Base-by-base conservation (phyloP, 2,329 filamentous ascomycete genomes). In the Alternaria postmessia region DNA sequence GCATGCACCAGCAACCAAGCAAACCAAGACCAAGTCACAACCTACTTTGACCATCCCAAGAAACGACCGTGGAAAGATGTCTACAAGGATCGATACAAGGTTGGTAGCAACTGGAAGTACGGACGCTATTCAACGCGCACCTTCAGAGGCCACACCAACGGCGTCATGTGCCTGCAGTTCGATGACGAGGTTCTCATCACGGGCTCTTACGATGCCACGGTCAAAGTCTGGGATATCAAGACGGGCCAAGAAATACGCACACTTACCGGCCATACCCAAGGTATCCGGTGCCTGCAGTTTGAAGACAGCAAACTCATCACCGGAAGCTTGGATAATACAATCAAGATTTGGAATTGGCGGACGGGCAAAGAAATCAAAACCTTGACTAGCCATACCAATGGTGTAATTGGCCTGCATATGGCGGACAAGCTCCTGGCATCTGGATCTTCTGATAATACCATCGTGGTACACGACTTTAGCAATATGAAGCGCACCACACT, bases 51-150 rank as follows among this genome's bases (percentile, higher is more conserved):
- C 61, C 82, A 82, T 14, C 74, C 76, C 24, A 76, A 73, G 61
- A 79, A 78, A 63, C 80, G 93, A 30, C 93, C 91, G 0, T 99
- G 95, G 95, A 99, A 99, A 79, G 93, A 96, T 62, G 92, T 99
- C 1, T 99, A 99, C 82, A 91, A 93, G 65, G 94, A 97, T 77
- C 88, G 92, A 16, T 98, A 94, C 84, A 95, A 94, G 77, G 93
- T 99, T 48, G 94, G 95, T 52, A 95, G 90, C 61, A 98, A 98
- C 77, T 99, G 95, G 95, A 96, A 97, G 77, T 93, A 96, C 65
- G 94, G 95, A 4, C 89, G 94, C 38, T 98, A 91, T 80, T 89
- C 89, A 7, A 90, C 92, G 67, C 93, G 90, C 74, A 88, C 91
- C 12, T 93, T 99, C 78, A 90, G 89, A 68, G 94, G 94, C 1